Base-by-base conservation (phyloP, 768 basidiomycete species). In the Leccinum uliginosum region DNA sequence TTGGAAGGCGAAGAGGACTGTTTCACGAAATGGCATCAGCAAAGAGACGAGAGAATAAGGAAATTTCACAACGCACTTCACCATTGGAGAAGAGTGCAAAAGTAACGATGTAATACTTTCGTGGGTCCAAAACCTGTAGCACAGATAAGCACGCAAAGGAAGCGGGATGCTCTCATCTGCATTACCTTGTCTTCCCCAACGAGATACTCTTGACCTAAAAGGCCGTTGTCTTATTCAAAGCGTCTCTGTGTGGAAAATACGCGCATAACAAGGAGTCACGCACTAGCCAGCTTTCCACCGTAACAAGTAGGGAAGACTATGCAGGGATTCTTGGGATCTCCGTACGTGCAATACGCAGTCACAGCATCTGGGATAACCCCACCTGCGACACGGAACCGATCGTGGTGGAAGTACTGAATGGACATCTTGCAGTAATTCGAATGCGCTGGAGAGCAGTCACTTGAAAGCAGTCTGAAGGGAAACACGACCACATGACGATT, bases 1-100 rank as follows among this genome's bases (percentile, higher is more conserved):
- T 83, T 84, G 0, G 83, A 84, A 29, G 83, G 83, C 32, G 83
- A 84, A 15, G 82, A 84, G 1, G 82, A 85, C 82, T 84, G 11
- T 26, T 24, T 24, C 44, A 34, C 9, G 6, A 46, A 19, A n/a
- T 27, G 23, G 26, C 44, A 24, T 58, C 21, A 52, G 54, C 21
- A 11, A 38, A 35, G 14, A 21, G 30, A 24, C 35, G 6, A n/a
- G 6, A n/a, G 26, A 27, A 12, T 17, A 23, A 15, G 19, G 12
- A 10, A 35, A 11, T 43, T 12, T 21, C 21, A 23, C 23, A 49
- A 12, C 75, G 27, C 53, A 82, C 83, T 75, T 84, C 82, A 62
- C 83, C 83, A 58, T 82, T 82, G 35, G 79, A 81, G 62, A 84
- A 84, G 40, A 83, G 67, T 0, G 80, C 81, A 59, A 83, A 79